Conservation (phyloP, 2,329 filamentous ascomycete genomes). For the Penicillium sp. region DNA sequence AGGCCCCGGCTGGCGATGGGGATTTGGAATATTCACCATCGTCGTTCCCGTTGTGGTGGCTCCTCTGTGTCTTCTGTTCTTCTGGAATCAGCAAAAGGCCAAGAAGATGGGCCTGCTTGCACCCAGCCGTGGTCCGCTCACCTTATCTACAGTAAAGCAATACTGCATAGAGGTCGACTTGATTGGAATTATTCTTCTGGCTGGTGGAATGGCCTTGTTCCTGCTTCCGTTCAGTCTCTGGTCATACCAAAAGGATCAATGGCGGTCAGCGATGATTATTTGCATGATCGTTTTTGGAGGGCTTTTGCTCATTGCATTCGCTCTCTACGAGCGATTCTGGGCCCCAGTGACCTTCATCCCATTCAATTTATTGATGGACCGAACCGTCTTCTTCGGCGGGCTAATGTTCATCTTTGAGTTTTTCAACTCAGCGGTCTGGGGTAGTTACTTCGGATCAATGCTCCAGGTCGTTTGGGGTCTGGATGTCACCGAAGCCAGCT, state of each 20-base stretch:
- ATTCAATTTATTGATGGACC: conserved; percentile 19
- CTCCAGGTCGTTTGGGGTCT: conserved; percentile 18
- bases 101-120: conserved; percentile 53
- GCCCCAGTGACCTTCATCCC: conserved; percentile 24
- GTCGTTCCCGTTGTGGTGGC: conserved; percentile 56
- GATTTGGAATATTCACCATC: conserved; percentile 59
- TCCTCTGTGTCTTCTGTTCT: conserved; percentile 57
- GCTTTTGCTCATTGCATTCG: conserved; percentile 14
- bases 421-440: conserved; percentile 21
- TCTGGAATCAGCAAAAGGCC: conserved; percentile 59
- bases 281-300: conserved; percentile 23
- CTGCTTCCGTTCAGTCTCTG: conserved; percentile 30
- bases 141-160: conserved; percentile 49
- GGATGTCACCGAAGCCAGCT: conserved; percentile 15
- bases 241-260: conserved; percentile 15
- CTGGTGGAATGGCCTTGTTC: conserved; percentile 29
- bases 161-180: conserved; percentile 63
- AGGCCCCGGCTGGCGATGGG: conserved; percentile 26
- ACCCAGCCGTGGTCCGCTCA: conserved; percentile 47
- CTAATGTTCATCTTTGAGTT: conserved; percentile 9
- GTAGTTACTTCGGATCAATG: conserved; percentile 17
- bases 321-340: conserved; percentile 18
- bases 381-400: conserved; percentile 16
- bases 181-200: conserved; percentile 32
- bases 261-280: conserved; percentile 26